Percentiles rank a stretch among this genome's conserved stretches.
Conservation (phyloP, 495 filamentous ascomycete species). For the Talaromyces borbonicus region DNA sequence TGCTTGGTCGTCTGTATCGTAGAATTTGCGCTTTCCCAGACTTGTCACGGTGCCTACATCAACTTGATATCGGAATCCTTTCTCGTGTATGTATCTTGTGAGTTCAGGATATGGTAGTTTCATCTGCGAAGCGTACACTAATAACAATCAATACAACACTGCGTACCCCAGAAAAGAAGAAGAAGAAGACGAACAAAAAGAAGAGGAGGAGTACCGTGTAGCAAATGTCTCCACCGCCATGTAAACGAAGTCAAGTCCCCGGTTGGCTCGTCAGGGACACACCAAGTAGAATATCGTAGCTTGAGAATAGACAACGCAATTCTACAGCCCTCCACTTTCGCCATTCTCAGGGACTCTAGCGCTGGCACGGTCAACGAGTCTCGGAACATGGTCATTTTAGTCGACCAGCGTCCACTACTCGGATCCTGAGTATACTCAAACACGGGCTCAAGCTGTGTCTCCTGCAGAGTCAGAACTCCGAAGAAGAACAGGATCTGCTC, state of each 20-base stretch:
- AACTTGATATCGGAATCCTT: constrained; percentile 18
- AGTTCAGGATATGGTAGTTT: constrained; percentile 14
- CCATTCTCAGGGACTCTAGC: constrained; percentile 7
- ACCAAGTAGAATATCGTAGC: constrained; percentile 16
- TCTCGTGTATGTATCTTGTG: constrained; percentile 10
- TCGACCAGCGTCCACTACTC: constrained; percentile 11
- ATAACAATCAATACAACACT: not conserved
- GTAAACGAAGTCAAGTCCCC: constrained; percentile 8
- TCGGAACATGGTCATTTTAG: constrained; percentile 25
- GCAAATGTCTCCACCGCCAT: constrained; percentile 23
- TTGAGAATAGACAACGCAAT: constrained; percentile 17
- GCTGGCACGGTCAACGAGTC: constrained; percentile 16
- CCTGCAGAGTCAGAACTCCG: constrained; percentile 15
- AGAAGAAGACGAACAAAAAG: not conserved
- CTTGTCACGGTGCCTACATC: constrained; percentile 11
- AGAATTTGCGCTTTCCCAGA: constrained; percentile 10
- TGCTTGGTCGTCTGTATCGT: constrained; percentile 14
- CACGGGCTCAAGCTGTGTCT: constrained; percentile 13
- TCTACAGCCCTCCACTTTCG: constrained; percentile 20
- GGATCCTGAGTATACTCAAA: constrained; percentile 17
- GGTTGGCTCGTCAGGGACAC: constrained; percentile 18
- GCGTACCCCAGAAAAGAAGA: too few relatives aligned
- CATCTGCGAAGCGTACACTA: not conserved
- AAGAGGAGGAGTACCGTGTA: constrained; percentile 17
- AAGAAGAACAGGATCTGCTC: constrained; percentile 25